These are phyloP conservation scores for Claviceps sp. DNA, from an alignment of 2,329 filamentous ascomycete species.

Conservation along the genomic window DNA sequence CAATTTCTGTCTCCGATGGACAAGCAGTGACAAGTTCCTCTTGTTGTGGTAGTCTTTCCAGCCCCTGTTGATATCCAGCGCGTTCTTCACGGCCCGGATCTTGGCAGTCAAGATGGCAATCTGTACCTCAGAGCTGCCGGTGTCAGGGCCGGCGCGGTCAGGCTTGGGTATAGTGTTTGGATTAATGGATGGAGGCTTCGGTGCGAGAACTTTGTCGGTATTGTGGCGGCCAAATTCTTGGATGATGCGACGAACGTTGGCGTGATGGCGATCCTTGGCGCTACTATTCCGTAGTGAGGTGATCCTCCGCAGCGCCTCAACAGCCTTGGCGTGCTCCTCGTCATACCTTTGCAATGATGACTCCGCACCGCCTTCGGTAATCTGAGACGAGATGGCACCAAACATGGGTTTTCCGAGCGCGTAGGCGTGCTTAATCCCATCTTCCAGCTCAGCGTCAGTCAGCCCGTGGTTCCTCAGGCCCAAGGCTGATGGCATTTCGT, in stretches of 20 bases:
- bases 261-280: constrained; percentile 62
- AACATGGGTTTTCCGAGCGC: constrained; percentile 47
- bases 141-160: constrained; percentile 71
- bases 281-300: constrained; percentile 63
- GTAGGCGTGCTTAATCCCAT: constrained; percentile 54
- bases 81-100: constrained; percentile 68
- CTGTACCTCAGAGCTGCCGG: constrained; percentile 94
- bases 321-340: constrained; percentile 49
- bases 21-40: constrained; percentile 70
- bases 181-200: constrained; percentile 39
- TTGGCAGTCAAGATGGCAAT: constrained; percentile 90
- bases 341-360: constrained; percentile 31
- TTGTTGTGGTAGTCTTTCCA: constrained; percentile 90
- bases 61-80: constrained; percentile 51
- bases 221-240: constrained; percentile 82
- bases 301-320: constrained; percentile 68
- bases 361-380: constrained; percentile 28
- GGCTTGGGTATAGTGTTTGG: constrained; percentile 27
- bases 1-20: constrained; percentile 81
- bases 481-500: constrained; percentile 31
- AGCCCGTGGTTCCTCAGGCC: constrained; percentile 66
- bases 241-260: constrained; percentile 75
- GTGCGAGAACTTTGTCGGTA: constrained; percentile 59
- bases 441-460: constrained; percentile 49
- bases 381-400: constrained; percentile 20